A percentile compares a stretch with the other conserved stretches of the same genome.
Evolutionary conservation across 139 green algal genomes (phyloP).

Genomic region (Trebouxia sp.): DNA sequence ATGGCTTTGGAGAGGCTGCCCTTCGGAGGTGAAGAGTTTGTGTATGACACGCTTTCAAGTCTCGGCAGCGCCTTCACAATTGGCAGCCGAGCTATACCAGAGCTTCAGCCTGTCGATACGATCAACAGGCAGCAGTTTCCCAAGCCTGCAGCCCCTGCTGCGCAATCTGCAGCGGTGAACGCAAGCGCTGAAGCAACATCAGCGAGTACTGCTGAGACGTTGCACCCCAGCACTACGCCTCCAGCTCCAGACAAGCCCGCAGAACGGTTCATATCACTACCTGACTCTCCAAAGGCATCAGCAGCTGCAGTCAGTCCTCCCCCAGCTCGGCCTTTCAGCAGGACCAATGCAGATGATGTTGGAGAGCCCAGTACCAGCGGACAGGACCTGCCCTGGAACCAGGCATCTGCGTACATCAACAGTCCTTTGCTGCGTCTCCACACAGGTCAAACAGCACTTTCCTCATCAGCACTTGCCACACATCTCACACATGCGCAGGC

Average conservation of each 20-base stretch:
- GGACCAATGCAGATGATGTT: background rate
- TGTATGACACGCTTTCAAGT: background rate
- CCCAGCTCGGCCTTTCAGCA: background rate
- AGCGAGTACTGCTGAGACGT: background rate
- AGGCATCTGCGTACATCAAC: conserved; percentile 37
- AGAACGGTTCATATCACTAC: conserved; percentile 10
- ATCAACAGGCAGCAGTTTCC: background rate
- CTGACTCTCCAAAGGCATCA: background rate
- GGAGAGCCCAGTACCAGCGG: background rate
- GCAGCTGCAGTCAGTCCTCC: background rate
- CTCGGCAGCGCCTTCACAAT: background rate
- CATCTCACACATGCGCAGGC: background rate
- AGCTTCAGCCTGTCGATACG: background rate
- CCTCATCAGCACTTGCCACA: background rate
- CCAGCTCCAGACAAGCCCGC: background rate
- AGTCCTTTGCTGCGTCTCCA: conserved; percentile 62
- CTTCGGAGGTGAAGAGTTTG: conserved; percentile 18
- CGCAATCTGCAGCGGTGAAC: background rate
- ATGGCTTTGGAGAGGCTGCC: background rate
- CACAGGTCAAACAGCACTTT: conserved; percentile 39
- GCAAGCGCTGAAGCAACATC: background rate
- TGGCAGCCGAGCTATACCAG: background rate
- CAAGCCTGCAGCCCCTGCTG: background rate
- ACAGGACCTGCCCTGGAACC: conserved; percentile 27
- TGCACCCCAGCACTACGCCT: background rate